These are phyloP conservation scores for Podaxis sp. DNA, from an alignment of 768 basidiomycete species.

Conservation along the genomic window DNA sequence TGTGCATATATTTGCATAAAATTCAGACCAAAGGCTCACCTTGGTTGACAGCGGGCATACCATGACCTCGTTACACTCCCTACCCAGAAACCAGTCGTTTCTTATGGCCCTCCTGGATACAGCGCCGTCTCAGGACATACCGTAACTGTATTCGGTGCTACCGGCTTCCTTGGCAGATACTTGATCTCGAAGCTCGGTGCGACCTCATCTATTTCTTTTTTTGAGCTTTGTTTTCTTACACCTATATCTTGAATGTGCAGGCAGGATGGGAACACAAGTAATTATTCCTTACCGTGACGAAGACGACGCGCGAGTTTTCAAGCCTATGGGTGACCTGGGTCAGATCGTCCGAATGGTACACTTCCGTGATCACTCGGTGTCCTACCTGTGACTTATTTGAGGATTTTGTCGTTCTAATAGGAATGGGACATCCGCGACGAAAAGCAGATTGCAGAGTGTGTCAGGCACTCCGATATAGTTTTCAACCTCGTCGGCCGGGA, in stretches of 20 bases:
- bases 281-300: slow-evolving; percentile 94
- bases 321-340: slow-evolving; percentile 94
- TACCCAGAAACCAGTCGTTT: slow-evolving; percentile 63
- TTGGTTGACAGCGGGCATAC: slow-evolving; percentile 57
- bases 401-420: slow-evolving; percentile 37
- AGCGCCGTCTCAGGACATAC: slow-evolving; percentile 88
- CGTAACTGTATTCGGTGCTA: slow-evolving; percentile 96
- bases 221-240: slow-evolving; percentile 2
- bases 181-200: slow-evolving; percentile 90
- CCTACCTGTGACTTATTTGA: slow-evolving; percentile 15
- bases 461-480: slow-evolving; percentile 93
- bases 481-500: slow-evolving; percentile 95
- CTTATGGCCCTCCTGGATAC: slow-evolving; percentile 79
- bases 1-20: slow-evolving; percentile 20
- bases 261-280: slow-evolving; percentile 90
- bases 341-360: slow-evolving; percentile 93
- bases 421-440: slow-evolving; percentile 96
- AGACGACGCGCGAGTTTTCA: slow-evolving; percentile 86
- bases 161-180: slow-evolving; percentile 94
- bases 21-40: slow-evolving; percentile 8
- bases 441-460: slow-evolving; percentile 88
- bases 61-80: slow-evolving; percentile 71
- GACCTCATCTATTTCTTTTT: slow-evolving; percentile 13
- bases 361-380: slow-evolving; percentile 14
- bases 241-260: slow-evolving; percentile 37